A percentile compares a stretch with the other conserved stretches of the same genome.
These are phyloP conservation scores for Ambrosia artemisiifolia DNA, from an alignment of 129 eudicot species.

Conservation along the genomic window DNA sequence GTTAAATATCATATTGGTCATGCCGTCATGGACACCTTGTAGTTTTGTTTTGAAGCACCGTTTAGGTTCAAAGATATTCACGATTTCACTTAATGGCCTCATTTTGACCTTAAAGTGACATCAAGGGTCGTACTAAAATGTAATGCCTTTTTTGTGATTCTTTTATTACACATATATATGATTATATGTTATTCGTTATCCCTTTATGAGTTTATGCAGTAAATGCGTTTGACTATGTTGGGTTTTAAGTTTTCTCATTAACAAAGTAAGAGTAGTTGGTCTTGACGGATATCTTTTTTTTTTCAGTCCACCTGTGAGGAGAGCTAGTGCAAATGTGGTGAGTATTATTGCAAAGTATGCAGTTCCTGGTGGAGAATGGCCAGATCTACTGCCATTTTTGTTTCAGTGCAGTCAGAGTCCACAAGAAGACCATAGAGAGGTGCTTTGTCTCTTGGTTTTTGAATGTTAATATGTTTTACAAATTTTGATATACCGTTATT, in stretches of 20 bases:
- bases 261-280: background rate
- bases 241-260: background rate
- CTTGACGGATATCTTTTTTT: conserved; percentile 19
- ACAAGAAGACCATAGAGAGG: conserved; percentile 98
- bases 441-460: conserved; percentile 17
- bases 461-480: background rate
- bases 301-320: conserved; percentile 88
- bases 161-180: background rate
- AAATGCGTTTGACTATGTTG: conserved; percentile 5
- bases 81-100: background rate
- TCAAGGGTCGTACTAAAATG: background rate
- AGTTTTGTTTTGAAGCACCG: conserved; percentile 9
- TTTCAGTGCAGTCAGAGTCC: conserved; percentile 98
- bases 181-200: conserved; percentile 1
- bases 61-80: background rate
- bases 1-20: background rate
- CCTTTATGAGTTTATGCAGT: conserved; percentile 7
- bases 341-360: conserved; percentile 95
- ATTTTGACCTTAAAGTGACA: background rate
- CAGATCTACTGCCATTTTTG: conserved; percentile 87
- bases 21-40: background rate
- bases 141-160: background rate
- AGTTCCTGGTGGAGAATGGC: conserved; percentile 97
- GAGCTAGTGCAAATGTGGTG: conserved; percentile 98
- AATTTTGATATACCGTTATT: background rate